Percentiles rank a stretch among this genome's conserved stretches.
Conservation (phyloP, 2,329 filamentous ascomycete genomes). For the Pseudogymnoascus pannorum region DNA sequence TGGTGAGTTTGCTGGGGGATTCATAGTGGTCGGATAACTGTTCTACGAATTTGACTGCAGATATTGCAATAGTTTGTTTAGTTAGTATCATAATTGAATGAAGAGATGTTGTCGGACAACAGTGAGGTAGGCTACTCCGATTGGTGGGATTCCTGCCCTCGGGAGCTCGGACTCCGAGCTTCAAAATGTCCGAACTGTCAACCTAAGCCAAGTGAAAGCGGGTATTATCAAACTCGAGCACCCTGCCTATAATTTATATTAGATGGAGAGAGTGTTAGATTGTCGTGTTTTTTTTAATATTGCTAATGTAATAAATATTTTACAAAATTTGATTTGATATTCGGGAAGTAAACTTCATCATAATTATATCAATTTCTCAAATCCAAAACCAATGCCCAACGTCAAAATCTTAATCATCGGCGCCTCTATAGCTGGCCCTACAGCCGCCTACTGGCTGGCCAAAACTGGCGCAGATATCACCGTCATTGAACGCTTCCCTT, state of each 20-base stretch:
- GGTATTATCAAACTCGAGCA: not conserved
- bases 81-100: not conserved
- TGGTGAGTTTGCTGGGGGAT: not conserved
- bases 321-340: not conserved
- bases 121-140: not conserved
- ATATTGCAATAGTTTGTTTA: not conserved
- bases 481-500: slow-evolving; percentile 34
- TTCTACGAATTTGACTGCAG: not conserved
- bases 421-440: slow-evolving; percentile 30
- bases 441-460: slow-evolving; percentile 36
- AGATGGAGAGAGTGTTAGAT: not conserved
- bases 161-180: slow-evolving; percentile 5
- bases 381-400: not conserved
- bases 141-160: slow-evolving; percentile 1
- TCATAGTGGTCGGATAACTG: not conserved
- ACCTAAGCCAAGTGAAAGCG: not conserved
- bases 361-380: not conserved
- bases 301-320: not conserved
- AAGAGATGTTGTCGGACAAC: not conserved
- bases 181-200: slow-evolving; percentile 9
- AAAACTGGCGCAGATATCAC: slow-evolving; percentile 31
- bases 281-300: not conserved
- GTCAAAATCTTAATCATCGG: slow-evolving; percentile 29
- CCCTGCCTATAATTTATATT: not conserved
- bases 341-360: too few species aligned